Evolutionary conservation across 352 stramenopile genomes (phyloP).

Genomic region (Aphanomyces cochlioides): DNA sequence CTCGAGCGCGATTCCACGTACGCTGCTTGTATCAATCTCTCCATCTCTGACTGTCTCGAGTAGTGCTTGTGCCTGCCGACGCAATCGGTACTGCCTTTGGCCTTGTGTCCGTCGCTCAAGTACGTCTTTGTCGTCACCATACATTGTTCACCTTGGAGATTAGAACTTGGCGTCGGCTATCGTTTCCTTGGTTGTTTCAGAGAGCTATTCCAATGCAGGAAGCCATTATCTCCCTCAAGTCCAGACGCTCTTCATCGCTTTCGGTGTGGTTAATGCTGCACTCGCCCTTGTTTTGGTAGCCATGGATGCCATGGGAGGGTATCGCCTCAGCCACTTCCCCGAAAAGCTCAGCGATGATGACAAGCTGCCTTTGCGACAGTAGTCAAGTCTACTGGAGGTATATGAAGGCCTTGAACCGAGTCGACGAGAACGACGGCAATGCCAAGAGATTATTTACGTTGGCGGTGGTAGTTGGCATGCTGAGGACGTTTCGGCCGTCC

Average conservation of each 20-base stretch:
- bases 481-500: too few species aligned
- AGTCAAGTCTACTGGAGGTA: too few species aligned
- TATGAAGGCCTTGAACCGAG: too few species aligned
- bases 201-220: background rate
- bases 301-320: background rate
- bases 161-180: slow-evolving; percentile 19
- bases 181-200: background rate
- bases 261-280: background rate
- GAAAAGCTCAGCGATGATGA: too few species aligned
- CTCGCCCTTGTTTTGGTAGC: background rate
- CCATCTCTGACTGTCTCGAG: background rate
- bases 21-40: background rate
- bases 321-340: too few species aligned
- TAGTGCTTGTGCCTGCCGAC: slow-evolving; percentile 9
- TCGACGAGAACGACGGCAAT: too few species aligned
- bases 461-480: too few species aligned
- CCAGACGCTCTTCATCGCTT: background rate
- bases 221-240: slow-evolving; percentile 13
- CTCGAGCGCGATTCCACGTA: background rate
- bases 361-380: too few species aligned
- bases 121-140: too few species aligned
- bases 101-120: too few species aligned
- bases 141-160: background rate
- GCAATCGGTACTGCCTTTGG: slow-evolving; percentile 7
- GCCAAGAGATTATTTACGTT: too few species aligned